Conservation (phyloP, 2,329 filamentous ascomycete species). For the Penicillium sp. region DNA sequence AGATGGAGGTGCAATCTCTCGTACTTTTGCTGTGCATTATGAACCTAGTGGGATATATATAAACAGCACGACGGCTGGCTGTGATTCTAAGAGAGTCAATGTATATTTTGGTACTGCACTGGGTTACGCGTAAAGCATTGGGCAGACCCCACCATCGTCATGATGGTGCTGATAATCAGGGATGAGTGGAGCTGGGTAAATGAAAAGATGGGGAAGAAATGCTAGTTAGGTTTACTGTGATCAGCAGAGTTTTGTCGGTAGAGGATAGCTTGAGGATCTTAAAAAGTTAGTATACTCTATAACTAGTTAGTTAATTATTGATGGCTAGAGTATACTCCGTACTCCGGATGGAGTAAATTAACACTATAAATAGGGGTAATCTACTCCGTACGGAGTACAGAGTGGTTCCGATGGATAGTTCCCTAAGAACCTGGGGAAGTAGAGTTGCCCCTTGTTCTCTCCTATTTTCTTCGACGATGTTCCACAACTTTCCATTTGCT, state of each 20-base stretch:
- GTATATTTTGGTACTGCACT: neutral
- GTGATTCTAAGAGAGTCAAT: neutral
- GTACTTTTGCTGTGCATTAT: neutral
- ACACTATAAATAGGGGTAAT: neutral
- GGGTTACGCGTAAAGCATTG: neutral
- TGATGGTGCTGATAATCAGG: neutral
- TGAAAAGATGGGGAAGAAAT: no score
- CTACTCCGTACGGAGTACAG: neutral
- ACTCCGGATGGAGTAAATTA: no score
- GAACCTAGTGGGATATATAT: neutral
- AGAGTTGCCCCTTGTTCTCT: neutral
- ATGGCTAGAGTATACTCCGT: no score
- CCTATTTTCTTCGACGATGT: neutral
- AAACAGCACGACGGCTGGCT: no score
- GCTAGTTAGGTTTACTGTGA: no score
- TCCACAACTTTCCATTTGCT: constrained; percentile 4
- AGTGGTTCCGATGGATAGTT: neutral
- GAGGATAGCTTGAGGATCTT: no score
- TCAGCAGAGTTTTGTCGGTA: no score
- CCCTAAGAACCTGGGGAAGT: neutral
- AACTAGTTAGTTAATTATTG: no score
- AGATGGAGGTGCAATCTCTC: neutral
- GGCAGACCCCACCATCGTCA: neutral
- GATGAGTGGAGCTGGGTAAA: no score
- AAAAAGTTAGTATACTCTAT: no score